Evolutionary conservation across 495 filamentous ascomycete genomes (phyloP).

Genomic region (Aspergillus sclerotioniger): DNA sequence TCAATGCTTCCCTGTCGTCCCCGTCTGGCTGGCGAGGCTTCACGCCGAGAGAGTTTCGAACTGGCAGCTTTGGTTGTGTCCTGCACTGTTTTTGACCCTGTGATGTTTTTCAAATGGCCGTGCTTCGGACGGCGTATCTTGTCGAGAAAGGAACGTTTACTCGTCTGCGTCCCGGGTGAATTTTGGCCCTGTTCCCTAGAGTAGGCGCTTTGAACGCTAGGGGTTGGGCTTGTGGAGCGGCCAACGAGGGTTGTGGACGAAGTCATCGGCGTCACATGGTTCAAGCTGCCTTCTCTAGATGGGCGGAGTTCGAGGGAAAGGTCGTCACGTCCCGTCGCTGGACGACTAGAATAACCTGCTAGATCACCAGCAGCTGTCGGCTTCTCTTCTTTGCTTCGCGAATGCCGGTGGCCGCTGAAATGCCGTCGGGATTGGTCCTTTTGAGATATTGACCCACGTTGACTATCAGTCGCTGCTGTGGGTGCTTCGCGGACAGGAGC

Average conservation of each 20-base stretch:
- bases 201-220: slow-evolving; percentile 60
- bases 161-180: slow-evolving; percentile 56
- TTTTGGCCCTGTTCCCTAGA: slow-evolving; percentile 50
- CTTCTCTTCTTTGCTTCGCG: slow-evolving; percentile 69
- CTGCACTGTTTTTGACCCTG: slow-evolving; percentile 52
- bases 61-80: slow-evolving; percentile 35
- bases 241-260: slow-evolving; percentile 47
- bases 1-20: slow-evolving; percentile 46
- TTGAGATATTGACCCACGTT: slow-evolving; percentile 49
- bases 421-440: slow-evolving; percentile 56
- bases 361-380: slow-evolving; percentile 48
- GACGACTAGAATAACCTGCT: slow-evolving; percentile 50
- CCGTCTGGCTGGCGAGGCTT: slow-evolving; percentile 48
- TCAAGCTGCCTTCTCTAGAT: slow-evolving; percentile 43
- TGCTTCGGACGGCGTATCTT: slow-evolving; percentile 60
- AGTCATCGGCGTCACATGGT: slow-evolving; percentile 43
- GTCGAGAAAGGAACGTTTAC: slow-evolving; percentile 65
- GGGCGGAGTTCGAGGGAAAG: slow-evolving; percentile 54
- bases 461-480: slow-evolving; percentile 48
- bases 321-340: slow-evolving; percentile 69
- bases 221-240: slow-evolving; percentile 73
- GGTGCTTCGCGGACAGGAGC: slow-evolving; percentile 75
- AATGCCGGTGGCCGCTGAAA: slow-evolving; percentile 70
- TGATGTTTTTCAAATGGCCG: slow-evolving; percentile 53
- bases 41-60: slow-evolving; percentile 46